Percentiles rank a stretch among this genome's conserved stretches.
These are phyloP conservation scores for Amanita jacksonii DNA, from an alignment of 768 basidiomycete species.

Conservation along the genomic window DNA sequence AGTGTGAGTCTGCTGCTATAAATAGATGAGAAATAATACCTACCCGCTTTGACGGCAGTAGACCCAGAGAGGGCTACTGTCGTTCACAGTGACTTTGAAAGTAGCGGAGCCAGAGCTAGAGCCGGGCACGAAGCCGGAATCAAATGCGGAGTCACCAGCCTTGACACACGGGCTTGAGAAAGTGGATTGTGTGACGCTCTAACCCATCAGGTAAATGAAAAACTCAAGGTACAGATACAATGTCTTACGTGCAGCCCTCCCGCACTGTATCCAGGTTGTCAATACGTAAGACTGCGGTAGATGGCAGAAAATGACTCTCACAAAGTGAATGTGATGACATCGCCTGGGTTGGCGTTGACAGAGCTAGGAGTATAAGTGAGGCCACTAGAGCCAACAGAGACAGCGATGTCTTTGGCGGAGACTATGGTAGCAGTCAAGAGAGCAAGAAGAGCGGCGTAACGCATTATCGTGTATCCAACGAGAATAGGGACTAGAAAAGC, in stretches of 20 bases:
- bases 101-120: constrained; percentile 14
- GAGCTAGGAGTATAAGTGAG: constrained; percentile 28
- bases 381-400: constrained; percentile 36
- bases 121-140: constrained; percentile 43
- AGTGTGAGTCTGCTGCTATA: neutral
- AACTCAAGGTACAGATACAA: neutral
- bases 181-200: constrained; percentile 54
- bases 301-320: constrained; percentile 17
- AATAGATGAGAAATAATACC: constrained; percentile 1
- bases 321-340: constrained; percentile 47
- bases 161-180: constrained; percentile 43
- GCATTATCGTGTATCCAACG: constrained; percentile 43
- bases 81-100: constrained; percentile 33
- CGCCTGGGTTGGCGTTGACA: constrained; percentile 33
- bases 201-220: neutral
- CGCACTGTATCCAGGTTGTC: neutral
- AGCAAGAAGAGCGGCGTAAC: constrained; percentile 33
- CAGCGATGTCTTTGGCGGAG: constrained; percentile 25
- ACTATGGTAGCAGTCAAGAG: constrained; percentile 27
- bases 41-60: constrained; percentile 40
- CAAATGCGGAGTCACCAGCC: constrained; percentile 30
- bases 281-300: neutral
- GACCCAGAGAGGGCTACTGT: constrained; percentile 49
- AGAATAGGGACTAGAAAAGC: constrained; percentile 1
- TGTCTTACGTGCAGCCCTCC: constrained; percentile 8